Base-by-base conservation (phyloP, 257 asterid species). In the Orobanche coerulescens region DNA sequence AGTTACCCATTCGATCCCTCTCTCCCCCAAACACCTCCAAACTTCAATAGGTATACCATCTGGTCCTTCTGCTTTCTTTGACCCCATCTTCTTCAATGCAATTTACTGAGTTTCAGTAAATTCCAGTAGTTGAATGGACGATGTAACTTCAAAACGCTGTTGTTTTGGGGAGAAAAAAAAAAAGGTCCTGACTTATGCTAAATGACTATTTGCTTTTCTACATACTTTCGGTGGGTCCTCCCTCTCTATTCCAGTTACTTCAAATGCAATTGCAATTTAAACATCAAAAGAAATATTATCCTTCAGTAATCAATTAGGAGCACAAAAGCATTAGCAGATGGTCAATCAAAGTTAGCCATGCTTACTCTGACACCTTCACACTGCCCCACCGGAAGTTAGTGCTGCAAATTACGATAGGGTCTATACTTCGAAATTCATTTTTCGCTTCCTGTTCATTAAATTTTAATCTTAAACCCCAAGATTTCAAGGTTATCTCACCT, bases 401-500 rank as follows among this genome's bases (percentile, higher is more conserved):
- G 19, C 3, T 34, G 47, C 26, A 24, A 34, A 28, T 15, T 44
- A 14, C 22, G 54, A 18, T 30, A 53, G 55, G 24, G 15, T 50
- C 50, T 8, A 46, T 12, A 8, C 15, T 52, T 51, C 14, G 60
- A 49, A 48, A 2, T 19, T 26, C 57, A 47, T 52, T 47, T 12
- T 57, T 61, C 16, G 6, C 50, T 42, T 54, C 57, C 30, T 12
- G 20, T 34, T 58, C 1, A 12, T 5, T 19, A 25, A 42, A 53
- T 20, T 47, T 20, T 52, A 33, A 23, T 59, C 33, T n/a, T 49
- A 25, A 64, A 40, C 33, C 65, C 51, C 58, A 14, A 13, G 12
- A 28, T 24, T 61, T 62, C 28, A 61, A 54, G 58, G 59, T 62
- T 49, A 3, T 19, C 7, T 44, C 19, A 70, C 36, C 65, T 48